Conservation (phyloP, 2,329 filamentous ascomycete species). For the Phaeosphaeria sp. region DNA sequence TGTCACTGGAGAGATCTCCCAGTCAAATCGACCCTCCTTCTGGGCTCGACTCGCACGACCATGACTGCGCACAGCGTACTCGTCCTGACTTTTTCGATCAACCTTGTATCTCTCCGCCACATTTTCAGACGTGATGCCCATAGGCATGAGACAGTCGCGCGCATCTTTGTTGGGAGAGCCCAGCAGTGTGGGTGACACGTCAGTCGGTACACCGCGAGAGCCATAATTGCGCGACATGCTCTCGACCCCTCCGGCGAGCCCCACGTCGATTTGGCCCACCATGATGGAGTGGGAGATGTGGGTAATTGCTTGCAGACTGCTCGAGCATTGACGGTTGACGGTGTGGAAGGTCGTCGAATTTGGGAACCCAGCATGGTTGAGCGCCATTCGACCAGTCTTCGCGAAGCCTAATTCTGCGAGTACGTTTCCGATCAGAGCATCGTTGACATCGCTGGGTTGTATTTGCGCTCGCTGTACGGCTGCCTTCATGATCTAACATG, state of each 20-base stretch:
- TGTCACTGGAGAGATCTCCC: constrained; percentile 89
- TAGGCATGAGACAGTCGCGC: constrained; percentile 85
- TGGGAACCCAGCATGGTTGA: constrained; percentile 89
- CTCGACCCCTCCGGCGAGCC: constrained; percentile 87
- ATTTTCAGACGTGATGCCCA: constrained; percentile 99
- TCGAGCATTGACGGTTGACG: constrained; percentile 96
- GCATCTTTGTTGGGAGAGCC: constrained; percentile 78
- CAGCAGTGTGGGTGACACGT: constrained; percentile 76
- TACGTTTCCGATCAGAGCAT: constrained; percentile 68
- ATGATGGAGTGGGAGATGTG: constrained; percentile 89
- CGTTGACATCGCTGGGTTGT: constrained; percentile 31
- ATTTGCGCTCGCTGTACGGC: constrained; percentile 37
- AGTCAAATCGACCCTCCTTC: constrained; percentile 85
- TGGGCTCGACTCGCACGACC: constrained; percentile 85
- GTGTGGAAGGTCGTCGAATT: constrained; percentile 82
- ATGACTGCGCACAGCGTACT: constrained; percentile 87
- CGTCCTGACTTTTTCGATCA: constrained; percentile 78
- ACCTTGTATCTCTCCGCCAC: constrained; percentile 89
- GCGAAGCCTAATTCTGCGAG: constrained; percentile 82
- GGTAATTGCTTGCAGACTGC: constrained; percentile 91
- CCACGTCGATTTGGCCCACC: constrained; percentile 81
- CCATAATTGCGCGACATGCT: constrained; percentile 90
- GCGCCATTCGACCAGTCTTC: constrained; percentile 87
- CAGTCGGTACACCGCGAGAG: constrained; percentile 71
- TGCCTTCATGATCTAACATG: constrained; percentile 73